Percentiles rank a stretch among this genome's conserved stretches.
These are phyloP conservation scores for Magnaporthiopsis incrustans DNA, from an alignment of 2,329 filamentous ascomycete species.

Conservation along the genomic window DNA sequence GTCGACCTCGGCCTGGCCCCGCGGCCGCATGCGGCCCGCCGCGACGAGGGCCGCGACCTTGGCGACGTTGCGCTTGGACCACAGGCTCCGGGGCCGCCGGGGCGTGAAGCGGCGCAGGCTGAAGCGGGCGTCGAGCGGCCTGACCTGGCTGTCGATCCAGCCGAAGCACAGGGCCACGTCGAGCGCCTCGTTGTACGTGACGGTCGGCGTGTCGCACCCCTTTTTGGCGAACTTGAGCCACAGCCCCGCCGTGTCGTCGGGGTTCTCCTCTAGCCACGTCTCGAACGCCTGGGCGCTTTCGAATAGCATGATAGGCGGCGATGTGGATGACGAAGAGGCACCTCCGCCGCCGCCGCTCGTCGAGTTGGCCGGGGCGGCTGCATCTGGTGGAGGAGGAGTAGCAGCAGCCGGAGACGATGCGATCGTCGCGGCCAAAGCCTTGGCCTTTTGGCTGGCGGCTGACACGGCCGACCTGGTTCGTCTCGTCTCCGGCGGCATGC, in stretches of 20 bases:
- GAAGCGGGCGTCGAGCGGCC: conserved; percentile 31
- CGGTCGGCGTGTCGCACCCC: neutral
- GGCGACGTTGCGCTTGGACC: conserved; percentile 52
- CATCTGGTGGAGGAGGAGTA: neutral
- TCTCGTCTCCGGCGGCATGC: no score
- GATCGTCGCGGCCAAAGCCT: conserved; percentile 4
- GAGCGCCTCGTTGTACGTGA: conserved; percentile 33
- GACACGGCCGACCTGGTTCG: no score
- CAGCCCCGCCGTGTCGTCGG: neutral
- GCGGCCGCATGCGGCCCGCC: conserved; percentile 1
- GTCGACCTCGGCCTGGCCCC: conserved; percentile 2
- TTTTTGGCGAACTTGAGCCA: conserved; percentile 8
- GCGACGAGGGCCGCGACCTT: conserved; percentile 35
- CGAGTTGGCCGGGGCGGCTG: neutral
- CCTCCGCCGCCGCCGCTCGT: neutral
- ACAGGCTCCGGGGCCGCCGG: conserved; percentile 43
- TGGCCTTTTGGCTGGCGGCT: conserved; percentile 2
- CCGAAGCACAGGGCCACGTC: conserved; percentile 51
- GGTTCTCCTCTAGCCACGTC: conserved; percentile 7
- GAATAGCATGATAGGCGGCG: conserved; percentile 1
- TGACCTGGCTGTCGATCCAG: conserved; percentile 53
- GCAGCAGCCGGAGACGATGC: neutral
- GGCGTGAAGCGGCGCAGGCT: conserved; percentile 53
- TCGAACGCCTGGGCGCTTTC: conserved; percentile 4
- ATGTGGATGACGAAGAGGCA: neutral